Base-by-base conservation (phyloP, 306 rosid genomes). In the Begonia masoniana region DNA sequence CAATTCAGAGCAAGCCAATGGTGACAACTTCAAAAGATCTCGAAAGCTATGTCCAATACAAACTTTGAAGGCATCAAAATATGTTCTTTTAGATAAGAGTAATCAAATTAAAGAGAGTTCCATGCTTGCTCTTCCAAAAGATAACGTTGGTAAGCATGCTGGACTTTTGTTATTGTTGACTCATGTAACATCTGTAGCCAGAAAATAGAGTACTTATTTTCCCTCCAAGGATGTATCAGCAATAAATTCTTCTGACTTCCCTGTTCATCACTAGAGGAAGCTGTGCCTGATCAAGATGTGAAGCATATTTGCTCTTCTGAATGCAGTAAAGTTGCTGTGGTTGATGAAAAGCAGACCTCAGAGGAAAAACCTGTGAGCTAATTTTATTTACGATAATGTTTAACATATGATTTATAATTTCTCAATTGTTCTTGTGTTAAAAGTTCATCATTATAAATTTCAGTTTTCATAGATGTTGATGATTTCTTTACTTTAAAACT, bases 331-430 rank as follows among this genome's bases (percentile, higher is more conserved):
- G 43, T 60, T 65, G 57, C 68, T 24, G 70, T 51, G 57, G 65
- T 55, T 10, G 60, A 66, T 59, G 70, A 57, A 56, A 76, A 70
- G 58, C 35, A 58, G 56, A 64, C 71, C 55, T 51, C 54, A n/a
- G 62, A 63, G 36, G 73, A 63, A 66, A 71, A 73, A 63, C 57
- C 43, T 56, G 94, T 84, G 73, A 82, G 83, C 63, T 52, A 62
- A 43, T 35, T 11, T 42, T 43, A 56, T 50, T 58, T 54, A 43
- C 56, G 57, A 13, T 55, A 51, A 13, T 19, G 15, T 47, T 43
- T 24, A 23, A 14, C 51, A 1, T 5, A 24, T 12, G 50, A 10
- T 23, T 52, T 41, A 52, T 36, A 35, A 16, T 36, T 15, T 59
- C 39, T 31, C 39, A 31, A 31, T 31, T 31, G 39, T 31, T 31